Conservation (phyloP, 1,284 basidiomycete species). For the Erythrobasidium hasegawianum region DNA sequence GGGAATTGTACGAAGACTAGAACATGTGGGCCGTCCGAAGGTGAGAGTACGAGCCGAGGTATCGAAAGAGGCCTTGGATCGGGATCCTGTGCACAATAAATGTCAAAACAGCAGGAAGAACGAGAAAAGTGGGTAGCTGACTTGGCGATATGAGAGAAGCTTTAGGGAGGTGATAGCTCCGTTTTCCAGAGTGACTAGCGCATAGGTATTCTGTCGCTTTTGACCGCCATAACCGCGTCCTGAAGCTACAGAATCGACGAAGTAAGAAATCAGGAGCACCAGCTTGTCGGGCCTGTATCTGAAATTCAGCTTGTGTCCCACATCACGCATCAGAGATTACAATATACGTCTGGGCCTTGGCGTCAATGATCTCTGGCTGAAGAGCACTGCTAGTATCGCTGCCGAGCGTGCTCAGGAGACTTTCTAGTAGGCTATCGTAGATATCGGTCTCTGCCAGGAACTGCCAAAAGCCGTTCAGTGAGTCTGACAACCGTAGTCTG, state of each 20-base stretch:
- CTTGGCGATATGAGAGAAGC: constrained; percentile 46
- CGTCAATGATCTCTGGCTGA: constrained; percentile 37
- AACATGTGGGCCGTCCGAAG: constrained; percentile 36
- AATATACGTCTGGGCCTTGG: constrained; percentile 29
- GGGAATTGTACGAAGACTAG: constrained; percentile 51
- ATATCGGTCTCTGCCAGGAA: constrained; percentile 40
- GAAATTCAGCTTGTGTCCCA: background rate
- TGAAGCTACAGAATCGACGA: background rate
- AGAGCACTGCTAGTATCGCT: background rate
- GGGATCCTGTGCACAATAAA: constrained; percentile 41
- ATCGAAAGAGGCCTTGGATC: constrained; percentile 50
- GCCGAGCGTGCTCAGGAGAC: background rate
- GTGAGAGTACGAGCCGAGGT: constrained; percentile 47
- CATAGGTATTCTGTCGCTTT: constrained; percentile 28
- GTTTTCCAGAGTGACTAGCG: constrained; percentile 37
- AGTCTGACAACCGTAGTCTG: too few relatives aligned
- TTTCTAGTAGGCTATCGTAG: constrained; percentile 36
- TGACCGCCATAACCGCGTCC: background rate
- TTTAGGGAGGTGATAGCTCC: constrained; percentile 43
- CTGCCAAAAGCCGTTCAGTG: background rate
- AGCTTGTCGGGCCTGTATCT: background rate
- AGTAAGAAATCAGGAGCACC: background rate
- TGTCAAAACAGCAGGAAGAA: background rate
- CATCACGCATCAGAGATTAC: too few relatives aligned
- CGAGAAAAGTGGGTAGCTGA: constrained; percentile 37